A percentile compares a stretch with the other conserved stretches of the same genome.
phyloP scores from a whole-genome alignment of 257 asterid species.

The Jasminum sambac region DNA sequence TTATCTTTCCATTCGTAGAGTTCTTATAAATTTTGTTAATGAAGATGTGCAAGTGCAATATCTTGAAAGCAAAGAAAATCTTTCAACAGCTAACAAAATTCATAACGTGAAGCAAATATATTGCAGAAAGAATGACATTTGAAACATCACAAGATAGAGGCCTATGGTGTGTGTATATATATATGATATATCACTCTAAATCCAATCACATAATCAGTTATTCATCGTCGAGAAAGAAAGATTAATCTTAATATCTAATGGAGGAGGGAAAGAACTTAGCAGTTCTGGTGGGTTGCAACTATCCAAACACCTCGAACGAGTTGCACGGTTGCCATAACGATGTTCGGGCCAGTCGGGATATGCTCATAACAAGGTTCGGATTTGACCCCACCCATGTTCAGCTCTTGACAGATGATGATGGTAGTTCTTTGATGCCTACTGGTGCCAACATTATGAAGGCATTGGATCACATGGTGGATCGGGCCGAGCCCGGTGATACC shows the following conservation, averaged over 20 bases:
- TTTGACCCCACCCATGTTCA: conserved; percentile 29
- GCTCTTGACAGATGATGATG: conserved; percentile 36
- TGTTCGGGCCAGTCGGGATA: conserved; percentile 34
- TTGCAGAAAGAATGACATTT: neutral
- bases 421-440: conserved; percentile 36
- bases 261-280: conserved; percentile 35
- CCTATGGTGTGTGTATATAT: neutral
- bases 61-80: neutral
- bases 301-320: conserved; percentile 34
- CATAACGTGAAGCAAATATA: neutral
- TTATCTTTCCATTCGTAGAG: neutral
- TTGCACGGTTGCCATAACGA: conserved; percentile 46
- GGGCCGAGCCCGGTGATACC: conserved; percentile 37
- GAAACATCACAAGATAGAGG: neutral
- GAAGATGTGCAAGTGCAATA: neutral
- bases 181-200: neutral
- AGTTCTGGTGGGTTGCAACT: conserved; percentile 50
- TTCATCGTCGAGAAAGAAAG: neutral
- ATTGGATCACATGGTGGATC: conserved; percentile 37
- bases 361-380: conserved; percentile 27
- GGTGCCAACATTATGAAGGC: conserved; percentile 40
- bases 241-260: neutral
- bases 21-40: neutral
- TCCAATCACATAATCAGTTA: neutral
- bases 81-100: neutral